These are phyloP conservation scores for Ceratopteris richardii DNA, from an alignment of 75 land plant species.

Conservation along the genomic window DNA sequence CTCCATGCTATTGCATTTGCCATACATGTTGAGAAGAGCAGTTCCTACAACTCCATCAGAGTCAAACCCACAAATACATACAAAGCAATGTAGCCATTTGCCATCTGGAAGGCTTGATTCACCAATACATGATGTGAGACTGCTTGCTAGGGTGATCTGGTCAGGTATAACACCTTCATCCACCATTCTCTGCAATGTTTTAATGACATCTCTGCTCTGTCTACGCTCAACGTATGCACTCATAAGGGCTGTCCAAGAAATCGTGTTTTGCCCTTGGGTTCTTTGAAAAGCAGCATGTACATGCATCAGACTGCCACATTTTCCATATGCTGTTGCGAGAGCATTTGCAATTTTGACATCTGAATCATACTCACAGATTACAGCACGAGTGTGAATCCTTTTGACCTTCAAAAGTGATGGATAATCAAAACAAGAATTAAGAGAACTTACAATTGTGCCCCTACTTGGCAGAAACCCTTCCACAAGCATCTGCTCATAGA, in stretches of 20 bases:
- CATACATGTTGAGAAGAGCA: slow-evolving; percentile 21
- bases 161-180: slow-evolving; percentile 7
- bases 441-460: not conserved
- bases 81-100: slow-evolving; percentile 3
- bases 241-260: slow-evolving; percentile 11
- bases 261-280: not conserved
- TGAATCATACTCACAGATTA: slow-evolving; percentile 1
- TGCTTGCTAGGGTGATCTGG: slow-evolving; percentile 9
- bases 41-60: slow-evolving; percentile 10
- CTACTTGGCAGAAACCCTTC: slow-evolving; percentile 3
- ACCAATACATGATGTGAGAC: slow-evolving; percentile 8
- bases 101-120: slow-evolving; percentile 8
- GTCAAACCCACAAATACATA: slow-evolving; percentile 9
- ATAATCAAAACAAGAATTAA: not conserved
- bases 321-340: slow-evolving; percentile 16
- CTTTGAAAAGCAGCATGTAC: slow-evolving; percentile 2
- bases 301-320: slow-evolving; percentile 14
- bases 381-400: slow-evolving; percentile 10
- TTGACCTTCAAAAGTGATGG: not conserved
- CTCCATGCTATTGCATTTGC: slow-evolving; percentile 19
- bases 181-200: not conserved
- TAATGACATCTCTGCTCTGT: not conserved
- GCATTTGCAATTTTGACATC: slow-evolving; percentile 3
- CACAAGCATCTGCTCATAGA: not conserved
- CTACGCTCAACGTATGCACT: not conserved